These are phyloP conservation scores for Arthroderma sp. DNA, from an alignment of 2,329 filamentous ascomycete species.

Conservation along the genomic window DNA sequence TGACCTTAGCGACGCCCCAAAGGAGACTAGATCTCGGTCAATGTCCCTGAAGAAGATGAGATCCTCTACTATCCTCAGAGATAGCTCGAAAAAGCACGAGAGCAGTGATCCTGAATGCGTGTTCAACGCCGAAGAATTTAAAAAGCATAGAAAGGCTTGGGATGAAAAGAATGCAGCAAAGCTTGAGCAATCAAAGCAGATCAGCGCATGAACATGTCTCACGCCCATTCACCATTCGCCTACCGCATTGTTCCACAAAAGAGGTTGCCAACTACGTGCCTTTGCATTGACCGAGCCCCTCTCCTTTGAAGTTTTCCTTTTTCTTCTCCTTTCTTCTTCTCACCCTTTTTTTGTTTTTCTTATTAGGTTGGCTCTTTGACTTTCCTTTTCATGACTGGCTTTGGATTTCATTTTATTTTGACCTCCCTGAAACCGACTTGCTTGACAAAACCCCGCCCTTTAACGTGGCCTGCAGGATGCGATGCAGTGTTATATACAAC, in stretches of 20 bases:
- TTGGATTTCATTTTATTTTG: background rate
- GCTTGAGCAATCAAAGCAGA: conserved; percentile 5
- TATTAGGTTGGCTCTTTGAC: conserved; percentile 1
- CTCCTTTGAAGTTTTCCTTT: background rate
- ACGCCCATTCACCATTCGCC: background rate
- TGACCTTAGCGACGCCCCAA: conserved; percentile 34
- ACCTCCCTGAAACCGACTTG: too few species aligned
- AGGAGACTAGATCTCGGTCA: conserved; percentile 14
- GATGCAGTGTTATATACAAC: too few species aligned
- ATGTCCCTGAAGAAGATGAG: conserved; percentile 24
- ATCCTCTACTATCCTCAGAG: conserved; percentile 19
- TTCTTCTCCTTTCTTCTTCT: background rate
- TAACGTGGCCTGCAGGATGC: too few species aligned
- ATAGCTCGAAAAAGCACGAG: conserved; percentile 18
- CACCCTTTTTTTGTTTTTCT: background rate
- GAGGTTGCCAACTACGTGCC: too few species aligned
- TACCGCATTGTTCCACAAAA: background rate
- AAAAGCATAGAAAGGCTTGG: conserved; percentile 34
- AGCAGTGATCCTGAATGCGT: conserved; percentile 25
- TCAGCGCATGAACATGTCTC: conserved; percentile 3
- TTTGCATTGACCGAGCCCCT: background rate
- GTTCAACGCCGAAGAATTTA: conserved; percentile 39
- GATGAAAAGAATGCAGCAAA: conserved; percentile 32
- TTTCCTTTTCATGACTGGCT: background rate
- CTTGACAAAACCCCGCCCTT: too few species aligned